A percentile compares a stretch with the other conserved stretches of the same genome.
Conservation (phyloP, 2,329 filamentous ascomycete genomes). For the Raffaelea deltoideospora region DNA sequence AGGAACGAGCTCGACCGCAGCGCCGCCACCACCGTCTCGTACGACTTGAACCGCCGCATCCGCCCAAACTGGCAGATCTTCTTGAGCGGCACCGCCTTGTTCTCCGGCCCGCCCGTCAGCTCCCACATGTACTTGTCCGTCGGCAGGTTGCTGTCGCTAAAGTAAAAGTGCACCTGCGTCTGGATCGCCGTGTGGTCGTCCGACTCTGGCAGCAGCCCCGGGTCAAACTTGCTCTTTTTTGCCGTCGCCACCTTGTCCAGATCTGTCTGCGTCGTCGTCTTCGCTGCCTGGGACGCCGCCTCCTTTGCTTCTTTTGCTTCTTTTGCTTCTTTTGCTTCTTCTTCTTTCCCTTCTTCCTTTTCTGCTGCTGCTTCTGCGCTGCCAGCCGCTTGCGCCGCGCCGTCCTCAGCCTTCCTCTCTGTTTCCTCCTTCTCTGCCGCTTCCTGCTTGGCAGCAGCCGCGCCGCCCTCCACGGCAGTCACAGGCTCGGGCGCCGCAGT, state of each 20-base stretch:
- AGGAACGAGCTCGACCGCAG: conserved; percentile 64
- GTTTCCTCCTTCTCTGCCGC: conserved; percentile 9
- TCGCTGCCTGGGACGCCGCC: too few relatives aligned
- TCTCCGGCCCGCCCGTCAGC: conserved; percentile 60
- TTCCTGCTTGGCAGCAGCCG: conserved; percentile 10
- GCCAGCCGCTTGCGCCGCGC: too few relatives aligned
- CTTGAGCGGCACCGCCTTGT: conserved; percentile 66
- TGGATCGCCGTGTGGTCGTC: conserved; percentile 70
- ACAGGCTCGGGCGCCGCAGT: conserved; percentile 17
- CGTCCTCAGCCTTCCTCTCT: conserved; percentile 8
- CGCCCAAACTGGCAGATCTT: conserved; percentile 80
- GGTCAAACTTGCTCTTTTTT: conserved; percentile 59
- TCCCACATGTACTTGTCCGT: conserved; percentile 78
- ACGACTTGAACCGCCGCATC: conserved; percentile 89
- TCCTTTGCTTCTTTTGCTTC: conserved; percentile 9
- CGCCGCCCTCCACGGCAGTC: conserved; percentile 12
- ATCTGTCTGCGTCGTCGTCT: conserved; percentile 22
- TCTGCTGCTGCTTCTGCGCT: conserved; percentile 1
- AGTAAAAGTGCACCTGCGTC: conserved; percentile 92
- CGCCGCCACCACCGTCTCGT: conserved; percentile 67
- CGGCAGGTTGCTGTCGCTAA: conserved; percentile 79
- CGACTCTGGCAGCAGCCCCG: conserved; percentile 50
- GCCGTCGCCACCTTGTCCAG: conserved; percentile 12
- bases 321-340: not conserved
- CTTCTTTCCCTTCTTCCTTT: conserved; percentile 1